Evolutionary conservation across 202 grass and related monocot genomes (phyloP).

Genomic region (Cymbopogon flexuosus): DNA sequence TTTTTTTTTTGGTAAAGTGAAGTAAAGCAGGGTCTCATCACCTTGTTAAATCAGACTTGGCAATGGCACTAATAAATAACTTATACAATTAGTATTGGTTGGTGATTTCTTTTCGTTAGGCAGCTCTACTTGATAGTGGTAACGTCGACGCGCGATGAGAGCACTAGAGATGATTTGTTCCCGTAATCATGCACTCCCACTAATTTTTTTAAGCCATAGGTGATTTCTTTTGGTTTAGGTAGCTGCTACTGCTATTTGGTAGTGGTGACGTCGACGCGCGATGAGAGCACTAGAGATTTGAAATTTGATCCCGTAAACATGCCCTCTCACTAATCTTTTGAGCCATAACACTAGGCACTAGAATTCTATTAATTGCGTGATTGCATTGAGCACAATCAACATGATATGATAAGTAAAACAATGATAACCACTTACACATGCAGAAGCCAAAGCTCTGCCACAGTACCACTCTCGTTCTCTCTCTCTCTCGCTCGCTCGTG

Average conservation of each 20-base stretch:
- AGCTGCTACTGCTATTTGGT: not conserved
- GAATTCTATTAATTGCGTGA: not conserved
- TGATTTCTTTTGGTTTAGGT: not conserved
- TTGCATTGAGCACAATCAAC: constrained; percentile 1
- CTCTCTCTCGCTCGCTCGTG: not conserved
- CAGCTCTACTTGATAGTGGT: too few relatives aligned
- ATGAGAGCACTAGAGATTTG: not conserved
- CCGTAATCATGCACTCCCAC: too few relatives aligned
- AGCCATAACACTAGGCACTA: not conserved
- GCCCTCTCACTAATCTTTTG: not conserved
- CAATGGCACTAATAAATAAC: too few relatives aligned
- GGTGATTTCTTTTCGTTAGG: not conserved
- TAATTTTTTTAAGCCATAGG: too few relatives aligned
- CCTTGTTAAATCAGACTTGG: not conserved
- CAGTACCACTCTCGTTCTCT: too few relatives aligned
- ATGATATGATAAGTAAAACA: not conserved
- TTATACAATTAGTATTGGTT: not conserved
- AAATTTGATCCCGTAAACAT: not conserved
- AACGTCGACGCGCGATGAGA: too few relatives aligned
- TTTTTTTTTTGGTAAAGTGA: too few relatives aligned
- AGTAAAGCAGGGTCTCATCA: too few relatives aligned
- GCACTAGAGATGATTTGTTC: too few relatives aligned
- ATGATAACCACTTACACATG: not conserved
- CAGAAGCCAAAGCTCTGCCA: not conserved
- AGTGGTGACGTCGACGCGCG: not conserved